phyloP scores from a whole-genome alignment of 1,139 yeast species.

The Zygoascus meyerae region DNA sequence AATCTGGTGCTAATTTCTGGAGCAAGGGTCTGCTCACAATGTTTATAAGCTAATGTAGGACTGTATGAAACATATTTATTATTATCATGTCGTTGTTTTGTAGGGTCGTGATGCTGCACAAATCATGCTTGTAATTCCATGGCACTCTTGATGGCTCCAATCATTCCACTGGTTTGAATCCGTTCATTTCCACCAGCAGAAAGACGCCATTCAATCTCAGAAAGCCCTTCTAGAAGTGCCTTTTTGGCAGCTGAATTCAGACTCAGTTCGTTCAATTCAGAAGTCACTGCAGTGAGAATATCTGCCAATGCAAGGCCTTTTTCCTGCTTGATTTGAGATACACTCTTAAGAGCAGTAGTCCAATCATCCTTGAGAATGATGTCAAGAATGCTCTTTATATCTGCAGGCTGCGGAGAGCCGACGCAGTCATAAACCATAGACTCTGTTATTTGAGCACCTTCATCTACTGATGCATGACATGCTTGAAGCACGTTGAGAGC shows the following conservation, averaged over 20 bases:
- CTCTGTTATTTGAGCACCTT: conserved; percentile 44
- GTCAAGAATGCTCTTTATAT: conserved; percentile 67
- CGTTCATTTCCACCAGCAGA: conserved; percentile 90
- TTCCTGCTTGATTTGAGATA: conserved; percentile 53
- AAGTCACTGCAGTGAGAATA: conserved; percentile 68
- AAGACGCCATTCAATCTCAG: conserved; percentile 86
- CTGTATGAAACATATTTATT: conserved; percentile 6
- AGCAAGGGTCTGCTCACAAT: too few relatives aligned
- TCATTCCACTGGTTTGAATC: conserved; percentile 83
- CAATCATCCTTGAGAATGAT: conserved; percentile 83
- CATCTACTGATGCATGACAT: conserved; percentile 52
- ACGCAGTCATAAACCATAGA: conserved; percentile 87
- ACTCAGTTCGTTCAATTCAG: conserved; percentile 60
- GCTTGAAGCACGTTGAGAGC: conserved; percentile 94
- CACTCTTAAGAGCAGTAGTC: conserved; percentile 67
- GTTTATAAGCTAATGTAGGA: too few relatives aligned
- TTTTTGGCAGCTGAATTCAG: conserved; percentile 58
- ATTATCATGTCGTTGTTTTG: background rate
- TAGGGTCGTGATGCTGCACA: background rate
- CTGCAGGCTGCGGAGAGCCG: conserved; percentile 92
- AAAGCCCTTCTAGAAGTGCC: conserved; percentile 58
- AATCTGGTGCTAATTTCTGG: background rate
- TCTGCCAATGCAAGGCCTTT: conserved; percentile 91
- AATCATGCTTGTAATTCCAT: conserved; percentile 30
- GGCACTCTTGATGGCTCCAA: conserved; percentile 75